Evolutionary conservation across 768 basidiomycete genomes (phyloP), one percentile per base, ranked within the genome.

Genomic region (Mycena leptocephala): DNA sequence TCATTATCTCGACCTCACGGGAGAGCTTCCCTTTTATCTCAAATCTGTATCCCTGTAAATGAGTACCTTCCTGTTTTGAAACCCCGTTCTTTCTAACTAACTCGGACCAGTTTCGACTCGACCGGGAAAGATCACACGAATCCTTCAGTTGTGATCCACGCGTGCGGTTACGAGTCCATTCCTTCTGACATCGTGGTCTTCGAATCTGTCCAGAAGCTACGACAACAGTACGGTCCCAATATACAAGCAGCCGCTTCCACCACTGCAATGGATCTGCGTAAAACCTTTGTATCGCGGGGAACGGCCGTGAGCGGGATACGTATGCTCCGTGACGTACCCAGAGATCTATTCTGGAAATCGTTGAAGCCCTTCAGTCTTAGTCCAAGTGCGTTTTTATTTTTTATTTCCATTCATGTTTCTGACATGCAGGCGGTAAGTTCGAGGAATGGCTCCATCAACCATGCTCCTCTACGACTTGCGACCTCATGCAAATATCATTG

Each of bases 91-190:
- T 8, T 5, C 55, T 56, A 9, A 32, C 67, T 68, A 51, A 58
- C 30, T 39, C 18, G 20, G 33, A 32, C 22, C 28, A 68, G 67
- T 10, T 68, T 68, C 37, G 67, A 58, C 43, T 9, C 22, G 26
- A 28, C 32, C 5, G 67, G 24, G 30, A 16, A 51, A 46, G 53
- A 53, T 14, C 8, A 35, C 22, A 22, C 37, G 5, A 1, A 53
- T 5, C 24, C 55, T 1, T 68, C 67, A 33, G 53, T 68, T 5
- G 53, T 68, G 35, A 68, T 68, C 35, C 55, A 68, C 28, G 67
- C 55, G 5, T 68, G 67, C 26, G 67, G 67, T 41, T 68, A 68
- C 55, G 67, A 68, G 51, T 68, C 67, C 26, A 68, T 68, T 26
- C 55, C 67, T 13, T 68, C 67, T 9, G 67, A 68, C 28, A 43